phyloP scores from a whole-genome alignment of 1,139 yeast genomes.

The Kodamaea arcana region DNA sequence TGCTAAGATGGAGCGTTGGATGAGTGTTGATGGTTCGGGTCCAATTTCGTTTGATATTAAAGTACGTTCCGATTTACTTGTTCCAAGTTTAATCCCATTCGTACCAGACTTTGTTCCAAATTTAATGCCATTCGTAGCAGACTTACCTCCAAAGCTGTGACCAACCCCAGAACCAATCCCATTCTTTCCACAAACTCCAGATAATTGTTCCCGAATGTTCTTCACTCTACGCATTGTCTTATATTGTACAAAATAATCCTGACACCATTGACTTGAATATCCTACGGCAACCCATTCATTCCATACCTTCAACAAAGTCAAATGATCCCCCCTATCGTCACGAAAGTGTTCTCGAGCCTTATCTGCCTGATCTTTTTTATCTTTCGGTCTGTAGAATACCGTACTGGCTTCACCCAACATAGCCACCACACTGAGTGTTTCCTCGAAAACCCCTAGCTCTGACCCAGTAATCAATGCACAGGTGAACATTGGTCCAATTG shows the following conservation, averaged over 20 bases:
- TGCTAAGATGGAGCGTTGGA: slow-evolving; percentile 67
- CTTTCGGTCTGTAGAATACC: slow-evolving; percentile 71
- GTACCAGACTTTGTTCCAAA: no score
- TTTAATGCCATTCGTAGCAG: slow-evolving; percentile 16
- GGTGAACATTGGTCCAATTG: slow-evolving; percentile 86
- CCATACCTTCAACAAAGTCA: slow-evolving; percentile 71
- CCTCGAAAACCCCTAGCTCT: slow-evolving; percentile 55
- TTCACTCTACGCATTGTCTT: slow-evolving; percentile 67
- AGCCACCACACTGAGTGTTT: slow-evolving; percentile 67
- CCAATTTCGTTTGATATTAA: slow-evolving; percentile 14
- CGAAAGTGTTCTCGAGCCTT: slow-evolving; percentile 53
- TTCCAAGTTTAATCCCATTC: no score
- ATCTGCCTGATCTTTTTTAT: slow-evolving; percentile 63
- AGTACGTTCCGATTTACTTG: slow-evolving; percentile 7
- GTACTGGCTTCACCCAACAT: slow-evolving; percentile 81
- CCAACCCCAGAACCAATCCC: slow-evolving; percentile 44
- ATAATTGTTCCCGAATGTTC: slow-evolving; percentile 70
- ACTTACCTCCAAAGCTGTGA: no score
- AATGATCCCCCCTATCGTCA: slow-evolving; percentile 68
- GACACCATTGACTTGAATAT: slow-evolving; percentile 79
- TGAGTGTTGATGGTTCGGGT: slow-evolving; percentile 20
- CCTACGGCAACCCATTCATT: slow-evolving; percentile 71
- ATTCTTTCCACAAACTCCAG: slow-evolving; percentile 54
- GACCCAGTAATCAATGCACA: slow-evolving; percentile 66
- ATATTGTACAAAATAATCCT: slow-evolving; percentile 75